Percentiles rank a stretch among this genome's conserved stretches.
Conservation (phyloP, 2,329 filamentous ascomycete species). For the Rutstroemia sp. region DNA sequence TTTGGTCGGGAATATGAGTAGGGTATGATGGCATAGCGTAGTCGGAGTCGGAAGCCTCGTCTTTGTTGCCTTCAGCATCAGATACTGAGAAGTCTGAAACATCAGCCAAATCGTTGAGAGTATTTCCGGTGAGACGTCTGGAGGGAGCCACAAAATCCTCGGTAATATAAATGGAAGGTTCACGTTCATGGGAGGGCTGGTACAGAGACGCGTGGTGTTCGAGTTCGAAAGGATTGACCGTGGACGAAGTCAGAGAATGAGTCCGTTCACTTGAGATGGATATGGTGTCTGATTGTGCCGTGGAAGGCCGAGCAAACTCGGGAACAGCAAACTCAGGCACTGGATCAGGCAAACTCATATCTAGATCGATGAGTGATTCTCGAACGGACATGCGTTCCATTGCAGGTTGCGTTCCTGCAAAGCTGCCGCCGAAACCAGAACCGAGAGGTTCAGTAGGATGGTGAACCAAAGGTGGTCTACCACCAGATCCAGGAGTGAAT, state of each 20-base stretch:
- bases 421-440: slow-evolving; percentile 17
- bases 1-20: slow-evolving; percentile 7
- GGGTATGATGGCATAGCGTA: slow-evolving; percentile 14
- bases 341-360: slow-evolving; percentile 45
- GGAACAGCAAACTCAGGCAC: slow-evolving; percentile 15
- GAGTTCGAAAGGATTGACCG: slow-evolving; percentile 53
- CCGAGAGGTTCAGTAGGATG: slow-evolving; percentile 44
- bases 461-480: slow-evolving; percentile 41
- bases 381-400: slow-evolving; percentile 22
- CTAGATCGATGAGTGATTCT: slow-evolving; percentile 42
- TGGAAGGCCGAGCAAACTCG: slow-evolving; percentile 23
- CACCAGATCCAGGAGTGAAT: slow-evolving; percentile 26
- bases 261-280: slow-evolving; percentile 49
- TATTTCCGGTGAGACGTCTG: slow-evolving; percentile 14
- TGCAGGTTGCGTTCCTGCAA: slow-evolving; percentile 6
- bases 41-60: slow-evolving; percentile 16
- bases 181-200: slow-evolving; percentile 25
- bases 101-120: slow-evolving; percentile 20
- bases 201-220: slow-evolving; percentile 56
- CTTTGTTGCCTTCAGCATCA: slow-evolving; percentile 20
- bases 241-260: slow-evolving; percentile 45
- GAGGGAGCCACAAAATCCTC: slow-evolving; percentile 47
- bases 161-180: slow-evolving; percentile 44
- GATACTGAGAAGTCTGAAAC: slow-evolving; percentile 27
- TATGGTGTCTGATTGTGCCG: slow-evolving; percentile 26